These are phyloP conservation scores for Quercus glauca DNA, from an alignment of 306 rosid genomes.

Conservation along the genomic window DNA sequence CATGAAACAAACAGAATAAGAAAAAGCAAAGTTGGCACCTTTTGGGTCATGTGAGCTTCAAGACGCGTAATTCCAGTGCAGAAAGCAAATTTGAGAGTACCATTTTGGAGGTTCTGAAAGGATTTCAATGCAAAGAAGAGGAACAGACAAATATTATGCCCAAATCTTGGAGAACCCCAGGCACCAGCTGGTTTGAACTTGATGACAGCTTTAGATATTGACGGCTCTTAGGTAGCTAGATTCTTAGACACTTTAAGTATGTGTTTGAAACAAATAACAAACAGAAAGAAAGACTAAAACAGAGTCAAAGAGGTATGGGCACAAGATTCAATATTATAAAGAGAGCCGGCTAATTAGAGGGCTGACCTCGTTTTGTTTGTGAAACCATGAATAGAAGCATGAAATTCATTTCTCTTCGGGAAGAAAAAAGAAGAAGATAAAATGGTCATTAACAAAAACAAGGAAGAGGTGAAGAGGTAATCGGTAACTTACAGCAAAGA, in stretches of 20 bases:
- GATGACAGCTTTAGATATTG: constrained; percentile 28
- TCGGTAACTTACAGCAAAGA: background rate
- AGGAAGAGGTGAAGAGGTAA: constrained; percentile 13
- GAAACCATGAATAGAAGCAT: constrained; percentile 4
- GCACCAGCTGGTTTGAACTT: constrained; percentile 37
- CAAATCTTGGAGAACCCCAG: constrained; percentile 38
- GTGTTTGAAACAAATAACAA: too few species aligned
- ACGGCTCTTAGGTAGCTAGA: constrained; percentile 23
- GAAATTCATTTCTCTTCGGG: background rate
- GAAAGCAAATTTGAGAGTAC: constrained; percentile 10
- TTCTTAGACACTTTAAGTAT: background rate
- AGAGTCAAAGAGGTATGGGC: constrained; percentile 7
- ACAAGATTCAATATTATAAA: background rate
- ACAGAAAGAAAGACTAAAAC: background rate
- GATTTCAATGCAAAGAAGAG: constrained; percentile 12
- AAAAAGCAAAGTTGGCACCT: constrained; percentile 23
- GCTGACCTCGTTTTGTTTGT: constrained; percentile 8
- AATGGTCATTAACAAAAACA: background rate
- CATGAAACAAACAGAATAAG: background rate
- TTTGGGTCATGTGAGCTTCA: constrained; percentile 16
- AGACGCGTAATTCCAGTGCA: background rate
- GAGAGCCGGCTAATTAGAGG: background rate
- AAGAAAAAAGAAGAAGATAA: background rate
- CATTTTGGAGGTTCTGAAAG: constrained; percentile 1
- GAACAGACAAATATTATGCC: constrained; percentile 17